Evolutionary conservation across 2,329 filamentous ascomycete species (phyloP), one percentile per base, ranked within the genome.

Genomic region (Periglandula ipomoeae): DNA sequence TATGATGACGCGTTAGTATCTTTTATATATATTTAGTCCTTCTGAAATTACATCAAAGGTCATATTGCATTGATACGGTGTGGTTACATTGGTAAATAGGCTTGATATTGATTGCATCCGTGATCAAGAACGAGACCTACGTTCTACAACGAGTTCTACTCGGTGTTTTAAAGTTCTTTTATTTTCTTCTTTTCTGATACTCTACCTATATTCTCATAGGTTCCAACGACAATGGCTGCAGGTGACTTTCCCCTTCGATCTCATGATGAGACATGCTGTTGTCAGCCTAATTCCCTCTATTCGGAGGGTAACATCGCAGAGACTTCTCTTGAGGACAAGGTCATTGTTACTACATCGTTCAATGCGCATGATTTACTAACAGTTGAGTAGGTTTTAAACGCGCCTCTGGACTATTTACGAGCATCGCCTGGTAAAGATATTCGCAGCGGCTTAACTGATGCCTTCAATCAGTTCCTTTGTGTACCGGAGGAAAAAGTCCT

Each of bases 401-500:
- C 42, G 26, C 42, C 42, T 26, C 19, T 44, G 17, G 42, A 48
- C 15, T 48, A 48, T 39, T 20, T 48, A 19, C 39, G 40, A 27
- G 40, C 22, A 30, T 48, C 27, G 3, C 46, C 46, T 23, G 32
- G 46, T 19, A 48, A 44, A 23, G 40, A 48, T 17, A 44, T 48
- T 10, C 46, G 46, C 19, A 24, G 40, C 15, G 30, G 40, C 15
- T 27, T 48, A 7, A 44, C 23, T 15, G 42, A 44, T 7, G 83
- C 85, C 17, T 89, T 90, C 70, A 87, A 90, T 60, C 73, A 74
- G 35, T 89, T 83, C 81, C 69, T 89, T 7, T 72, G 82, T 49
- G 85, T 90, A 19, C 85, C 86, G 0, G 64, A 72, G 9, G 76
- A 80, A 51, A 79, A 77, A 53, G 71, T 90, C 43, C 75, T 76